Base-by-base conservation (phyloP, 306 rosid species). In the Spatholobus suberectus region DNA sequence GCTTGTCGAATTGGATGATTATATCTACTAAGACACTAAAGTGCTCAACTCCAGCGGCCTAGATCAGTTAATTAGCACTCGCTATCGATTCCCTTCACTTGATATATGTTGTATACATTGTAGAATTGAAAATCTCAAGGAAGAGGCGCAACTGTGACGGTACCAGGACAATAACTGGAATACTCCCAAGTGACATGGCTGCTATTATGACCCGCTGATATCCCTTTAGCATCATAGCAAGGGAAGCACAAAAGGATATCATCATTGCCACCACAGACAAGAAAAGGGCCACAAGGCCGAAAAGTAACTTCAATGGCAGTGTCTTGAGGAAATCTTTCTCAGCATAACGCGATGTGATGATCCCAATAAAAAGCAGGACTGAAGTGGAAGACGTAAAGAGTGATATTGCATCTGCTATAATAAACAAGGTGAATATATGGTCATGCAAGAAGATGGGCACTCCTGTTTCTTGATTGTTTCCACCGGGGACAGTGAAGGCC, bases 401-500 rank as follows among this genome's bases (percentile, higher is more conserved):
- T 0, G 82, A 83, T 0, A 69, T 0, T 0, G 78, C 55, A 44
- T 83, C 74, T 23, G 73, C 65, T 44, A 83, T 23, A 15, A 58
- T 23, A 18, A 83, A 83, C 0, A 34, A 2, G 0, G 23, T 40
- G 3, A 73, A 74, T 4, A 7, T 0, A 8, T 1, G 7, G 26
- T 65, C 12, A 7, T 75, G 15, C 2, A 63, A 18, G 23, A 71
- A 70, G 1, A 61, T 17, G 26, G 83, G 75, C 0, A n/a, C 2
- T 23, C 83, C 83, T 2, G 34, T 80, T 0, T 20, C 23, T 14
- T 47, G 76, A 3, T 51, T 6, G 76, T n/a, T 78, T 12, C 87
- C 76, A 3, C 87, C 83, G 0, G 83, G 80, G 17, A 84, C 52
- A 0, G 83, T 84, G 44, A 81, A 81, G 0, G 84, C 79, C 0